phyloP scores from a whole-genome alignment of 495 filamentous ascomycete species.

The Xylaria flabelliformis region DNA sequence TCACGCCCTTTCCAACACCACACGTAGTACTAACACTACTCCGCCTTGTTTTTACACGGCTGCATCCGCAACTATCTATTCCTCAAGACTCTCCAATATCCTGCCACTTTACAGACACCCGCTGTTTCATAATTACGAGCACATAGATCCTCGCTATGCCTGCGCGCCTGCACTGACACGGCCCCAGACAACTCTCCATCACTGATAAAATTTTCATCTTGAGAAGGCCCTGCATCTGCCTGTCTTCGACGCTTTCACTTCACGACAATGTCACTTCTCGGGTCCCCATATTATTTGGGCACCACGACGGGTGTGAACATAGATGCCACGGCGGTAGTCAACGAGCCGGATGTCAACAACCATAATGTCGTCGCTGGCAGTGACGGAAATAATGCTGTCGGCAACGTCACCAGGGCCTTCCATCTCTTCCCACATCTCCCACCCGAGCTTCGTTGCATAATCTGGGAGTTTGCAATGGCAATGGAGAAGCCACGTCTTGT shows the following conservation, averaged over 20 bases:
- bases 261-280: not conserved
- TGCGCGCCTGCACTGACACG: not conserved
- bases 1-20: not conserved
- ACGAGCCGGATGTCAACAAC: not conserved
- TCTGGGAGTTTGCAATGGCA: not conserved
- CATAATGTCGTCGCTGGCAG: not conserved
- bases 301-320: not conserved
- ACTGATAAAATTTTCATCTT: not conserved
- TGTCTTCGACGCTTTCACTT: not conserved
- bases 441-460: not conserved
- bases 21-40: not conserved
- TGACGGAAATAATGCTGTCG: not conserved
- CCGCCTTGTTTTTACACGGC: not conserved
- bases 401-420: not conserved
- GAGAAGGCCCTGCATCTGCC: not conserved
- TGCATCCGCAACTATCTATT: not conserved
- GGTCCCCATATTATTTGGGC: not conserved
- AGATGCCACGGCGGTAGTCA: not conserved
- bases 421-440: not conserved
- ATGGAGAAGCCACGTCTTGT: slow-evolving; percentile 8
- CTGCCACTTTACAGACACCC: not conserved
- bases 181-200: not conserved
- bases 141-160: not conserved
- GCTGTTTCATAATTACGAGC: not conserved
- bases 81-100: not conserved